Evolutionary conservation across 108 stramenopile species (phyloP).

Genomic region (Ochromonas danica): DNA sequence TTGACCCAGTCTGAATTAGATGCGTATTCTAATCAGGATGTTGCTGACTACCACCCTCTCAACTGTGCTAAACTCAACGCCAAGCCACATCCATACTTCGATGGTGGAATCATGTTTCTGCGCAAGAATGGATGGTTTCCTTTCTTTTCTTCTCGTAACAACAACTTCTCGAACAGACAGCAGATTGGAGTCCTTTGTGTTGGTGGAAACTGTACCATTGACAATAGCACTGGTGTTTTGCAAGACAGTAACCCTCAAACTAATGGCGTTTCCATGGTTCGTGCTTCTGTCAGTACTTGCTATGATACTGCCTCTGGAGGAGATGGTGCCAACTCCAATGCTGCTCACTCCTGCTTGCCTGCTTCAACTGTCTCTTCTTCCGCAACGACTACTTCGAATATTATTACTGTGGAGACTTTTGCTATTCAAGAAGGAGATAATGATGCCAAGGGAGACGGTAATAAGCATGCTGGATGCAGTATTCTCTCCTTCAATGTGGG

Average conservation of each 20-base stretch:
- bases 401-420: conserved; percentile 38
- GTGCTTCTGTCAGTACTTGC: neutral
- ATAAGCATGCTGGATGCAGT: conserved; percentile 36
- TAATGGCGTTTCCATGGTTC: conserved; percentile 1
- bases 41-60: conserved; percentile 46
- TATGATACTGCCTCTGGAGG: conserved; percentile 34
- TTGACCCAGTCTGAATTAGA: conserved; percentile 41
- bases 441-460: conserved; percentile 48
- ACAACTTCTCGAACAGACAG: conserved; percentile 57
- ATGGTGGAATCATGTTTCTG: conserved; percentile 42
- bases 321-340: conserved; percentile 36
- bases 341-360: conserved; percentile 31
- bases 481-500: neutral
- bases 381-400: neutral
- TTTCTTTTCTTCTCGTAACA: conserved; percentile 49
- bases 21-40: conserved; percentile 39
- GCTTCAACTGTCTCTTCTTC: neutral
- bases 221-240: neutral
- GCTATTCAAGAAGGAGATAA: conserved; percentile 39
- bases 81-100: conserved; percentile 49
- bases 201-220: neutral
- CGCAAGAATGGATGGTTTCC: conserved; percentile 33
- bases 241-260: conserved; percentile 29
- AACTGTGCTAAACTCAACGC: conserved; percentile 58
- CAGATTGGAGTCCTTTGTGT: conserved; percentile 50